These are phyloP conservation scores for Penicillium salamii DNA, from an alignment of 495 filamentous ascomycete species.

Conservation along the genomic window DNA sequence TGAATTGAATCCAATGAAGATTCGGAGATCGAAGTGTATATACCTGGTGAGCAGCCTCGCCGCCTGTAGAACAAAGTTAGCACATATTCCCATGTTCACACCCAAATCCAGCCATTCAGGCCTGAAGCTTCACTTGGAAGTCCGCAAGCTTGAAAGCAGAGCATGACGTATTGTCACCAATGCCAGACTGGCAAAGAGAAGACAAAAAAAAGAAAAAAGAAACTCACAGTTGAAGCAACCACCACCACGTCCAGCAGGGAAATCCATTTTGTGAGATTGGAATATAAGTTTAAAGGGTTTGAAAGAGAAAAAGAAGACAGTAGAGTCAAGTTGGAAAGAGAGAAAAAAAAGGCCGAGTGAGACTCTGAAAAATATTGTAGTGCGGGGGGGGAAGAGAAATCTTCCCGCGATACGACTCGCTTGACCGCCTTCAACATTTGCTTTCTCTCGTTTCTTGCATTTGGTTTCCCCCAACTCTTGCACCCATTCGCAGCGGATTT, in stretches of 20 bases:
- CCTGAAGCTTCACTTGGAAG: no score
- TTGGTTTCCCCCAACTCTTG: not conserved
- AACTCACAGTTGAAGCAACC: constrained; percentile 82
- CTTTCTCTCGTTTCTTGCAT: not conserved
- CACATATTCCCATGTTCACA: no score
- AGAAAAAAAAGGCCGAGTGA: constrained; percentile 12
- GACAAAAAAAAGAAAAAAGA: constrained; percentile 11
- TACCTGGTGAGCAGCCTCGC: constrained; percentile 73
- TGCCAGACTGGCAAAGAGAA: constrained; percentile 7
- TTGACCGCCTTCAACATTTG: constrained; percentile 5
- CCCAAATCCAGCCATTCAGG: no score
- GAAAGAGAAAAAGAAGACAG: constrained; percentile 5
- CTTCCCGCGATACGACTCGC: constrained; percentile 20
- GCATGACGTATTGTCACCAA: constrained; percentile 1
- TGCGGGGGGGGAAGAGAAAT: constrained; percentile 38
- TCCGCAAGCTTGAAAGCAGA: not conserved
- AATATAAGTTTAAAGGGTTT: not conserved
- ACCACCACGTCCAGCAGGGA: constrained; percentile 54
- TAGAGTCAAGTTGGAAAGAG: constrained; percentile 1
- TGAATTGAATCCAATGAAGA: not conserved
- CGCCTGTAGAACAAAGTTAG: constrained; percentile 49
- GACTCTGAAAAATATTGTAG: constrained; percentile 29
- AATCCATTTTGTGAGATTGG: constrained; percentile 43
- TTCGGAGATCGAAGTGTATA: constrained; percentile 7
- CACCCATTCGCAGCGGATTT: no score